Evolutionary conservation across 495 filamentous ascomycete species (phyloP).

Genomic region (Elaphomyces granulatus): DNA sequence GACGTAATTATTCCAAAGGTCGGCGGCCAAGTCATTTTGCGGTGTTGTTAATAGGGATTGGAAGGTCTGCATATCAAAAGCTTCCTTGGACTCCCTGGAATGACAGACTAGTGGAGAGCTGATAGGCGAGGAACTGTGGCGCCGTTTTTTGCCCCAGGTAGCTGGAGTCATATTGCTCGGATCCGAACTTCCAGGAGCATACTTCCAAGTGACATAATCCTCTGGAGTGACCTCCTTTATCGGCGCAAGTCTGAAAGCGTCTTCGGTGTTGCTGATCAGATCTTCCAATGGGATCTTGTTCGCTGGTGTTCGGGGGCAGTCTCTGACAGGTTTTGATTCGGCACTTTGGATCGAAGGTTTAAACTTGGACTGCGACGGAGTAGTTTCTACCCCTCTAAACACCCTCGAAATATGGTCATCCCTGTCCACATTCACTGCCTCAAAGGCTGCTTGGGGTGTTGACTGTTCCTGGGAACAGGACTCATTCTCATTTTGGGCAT

Average conservation of each 20-base stretch:
- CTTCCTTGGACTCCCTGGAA: conserved; percentile 28
- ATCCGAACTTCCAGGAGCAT: conserved; percentile 32
- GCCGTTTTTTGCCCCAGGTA: conserved; percentile 49
- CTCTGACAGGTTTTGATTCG: conserved; percentile 23
- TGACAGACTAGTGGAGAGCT: conserved; percentile 48
- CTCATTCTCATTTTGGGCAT: conserved; percentile 15
- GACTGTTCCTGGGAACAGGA: conserved; percentile 20
- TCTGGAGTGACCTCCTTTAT: conserved; percentile 44
- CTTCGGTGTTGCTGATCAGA: conserved; percentile 59
- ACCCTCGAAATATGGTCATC: conserved; percentile 28
- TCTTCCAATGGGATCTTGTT: conserved; percentile 63
- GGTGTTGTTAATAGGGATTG: conserved; percentile 53
- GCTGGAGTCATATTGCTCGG: conserved; percentile 29
- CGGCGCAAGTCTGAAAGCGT: conserved; percentile 28
- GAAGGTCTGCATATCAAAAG: conserved; percentile 36
- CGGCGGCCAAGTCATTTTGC: conserved; percentile 65
- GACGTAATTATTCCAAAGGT: conserved; percentile 76
- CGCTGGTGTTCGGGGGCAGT: conserved; percentile 59
- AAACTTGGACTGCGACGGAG: conserved; percentile 14
- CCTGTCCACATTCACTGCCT: conserved; percentile 20
- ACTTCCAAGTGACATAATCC: conserved; percentile 61
- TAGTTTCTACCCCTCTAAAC: conserved; percentile 26
- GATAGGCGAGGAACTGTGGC: conserved; percentile 67
- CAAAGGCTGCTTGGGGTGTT: conserved; percentile 13
- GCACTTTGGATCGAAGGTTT: conserved; percentile 16